A percentile compares a stretch with the other conserved stretches of the same genome.
These are phyloP conservation scores for Pythium folliculosum DNA, from an alignment of 352 stramenopile genomes.

Conservation along the genomic window DNA sequence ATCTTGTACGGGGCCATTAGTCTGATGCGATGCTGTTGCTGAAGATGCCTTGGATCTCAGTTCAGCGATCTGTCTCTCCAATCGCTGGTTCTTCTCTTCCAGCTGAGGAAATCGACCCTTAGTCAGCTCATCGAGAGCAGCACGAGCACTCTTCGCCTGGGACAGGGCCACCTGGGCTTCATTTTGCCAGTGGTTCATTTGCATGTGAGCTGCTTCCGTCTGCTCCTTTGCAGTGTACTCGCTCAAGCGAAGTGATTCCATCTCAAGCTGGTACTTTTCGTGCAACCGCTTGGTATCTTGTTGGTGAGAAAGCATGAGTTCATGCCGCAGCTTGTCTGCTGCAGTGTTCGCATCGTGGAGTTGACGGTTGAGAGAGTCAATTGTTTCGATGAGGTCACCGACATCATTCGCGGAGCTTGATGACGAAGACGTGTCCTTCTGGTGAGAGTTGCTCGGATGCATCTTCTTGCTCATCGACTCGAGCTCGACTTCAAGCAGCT, in stretches of 20 bases:
- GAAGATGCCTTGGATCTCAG: slow-evolving; percentile 29
- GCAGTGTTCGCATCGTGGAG: slow-evolving; percentile 49
- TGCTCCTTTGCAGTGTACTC: slow-evolving; percentile 67
- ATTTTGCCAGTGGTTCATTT: slow-evolving; percentile 54
- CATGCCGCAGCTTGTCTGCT: slow-evolving; percentile 40
- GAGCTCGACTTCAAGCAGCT: slow-evolving; percentile 53
- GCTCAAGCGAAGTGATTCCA: slow-evolving; percentile 62
- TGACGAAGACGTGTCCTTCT: not conserved
- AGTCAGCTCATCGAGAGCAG: slow-evolving; percentile 50
- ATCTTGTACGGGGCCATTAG: slow-evolving; percentile 25
- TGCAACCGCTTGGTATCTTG: slow-evolving; percentile 61
- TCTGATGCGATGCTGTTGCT: not conserved
- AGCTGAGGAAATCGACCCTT: slow-evolving; percentile 49
- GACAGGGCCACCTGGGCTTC: slow-evolving; percentile 52
- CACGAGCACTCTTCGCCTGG: slow-evolving; percentile 54
- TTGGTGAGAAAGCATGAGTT: slow-evolving; percentile 46
- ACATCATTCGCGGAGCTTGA: slow-evolving; percentile 39
- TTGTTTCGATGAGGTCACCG: slow-evolving; percentile 65
- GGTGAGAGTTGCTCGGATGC: not conserved
- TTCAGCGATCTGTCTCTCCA: slow-evolving; percentile 56
- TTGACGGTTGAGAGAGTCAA: slow-evolving; percentile 63
- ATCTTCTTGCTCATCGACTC: slow-evolving; percentile 22
- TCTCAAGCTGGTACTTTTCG: slow-evolving; percentile 65
- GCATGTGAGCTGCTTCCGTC: slow-evolving; percentile 40
- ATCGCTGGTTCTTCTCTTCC: slow-evolving; percentile 66